phyloP scores from a whole-genome alignment of 75 land plant species.

The Pinus tabuliformis region DNA sequence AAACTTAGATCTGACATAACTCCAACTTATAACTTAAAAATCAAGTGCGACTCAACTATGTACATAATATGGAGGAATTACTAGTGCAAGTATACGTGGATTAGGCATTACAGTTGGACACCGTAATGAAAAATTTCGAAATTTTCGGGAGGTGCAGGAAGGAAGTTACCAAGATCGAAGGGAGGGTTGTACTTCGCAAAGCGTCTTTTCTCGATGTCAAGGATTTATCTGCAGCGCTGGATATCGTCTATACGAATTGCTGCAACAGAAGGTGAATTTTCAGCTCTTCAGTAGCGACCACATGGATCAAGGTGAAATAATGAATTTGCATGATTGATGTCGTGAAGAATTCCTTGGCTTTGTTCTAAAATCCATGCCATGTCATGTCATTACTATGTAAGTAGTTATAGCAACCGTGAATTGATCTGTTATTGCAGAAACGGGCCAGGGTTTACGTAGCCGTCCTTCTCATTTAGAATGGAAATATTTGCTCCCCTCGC shows the following conservation, averaged over 20 bases:
- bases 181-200: background rate
- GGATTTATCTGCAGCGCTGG: background rate
- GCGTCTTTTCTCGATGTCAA: background rate
- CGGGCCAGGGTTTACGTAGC: conserved; percentile 9
- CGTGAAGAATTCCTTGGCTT: background rate
- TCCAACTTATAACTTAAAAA: no score
- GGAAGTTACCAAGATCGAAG: background rate
- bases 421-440: conserved; percentile 10
- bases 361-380: background rate
- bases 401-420: background rate
- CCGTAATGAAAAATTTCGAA: no score
- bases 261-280: no score
- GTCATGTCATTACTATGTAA: background rate
- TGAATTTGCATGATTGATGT: no score
- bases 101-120: no score
- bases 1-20: no score
- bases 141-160: no score
- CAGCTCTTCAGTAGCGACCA: no score
- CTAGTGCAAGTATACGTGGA: background rate
- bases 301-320: no score
- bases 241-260: background rate
- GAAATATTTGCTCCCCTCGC: no score
- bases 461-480: background rate
- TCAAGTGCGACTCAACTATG: no score
- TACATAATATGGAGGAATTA: no score